These are phyloP conservation scores for Pouteria glomerata DNA, from an alignment of 148 eudicot genomes.

Conservation along the genomic window DNA sequence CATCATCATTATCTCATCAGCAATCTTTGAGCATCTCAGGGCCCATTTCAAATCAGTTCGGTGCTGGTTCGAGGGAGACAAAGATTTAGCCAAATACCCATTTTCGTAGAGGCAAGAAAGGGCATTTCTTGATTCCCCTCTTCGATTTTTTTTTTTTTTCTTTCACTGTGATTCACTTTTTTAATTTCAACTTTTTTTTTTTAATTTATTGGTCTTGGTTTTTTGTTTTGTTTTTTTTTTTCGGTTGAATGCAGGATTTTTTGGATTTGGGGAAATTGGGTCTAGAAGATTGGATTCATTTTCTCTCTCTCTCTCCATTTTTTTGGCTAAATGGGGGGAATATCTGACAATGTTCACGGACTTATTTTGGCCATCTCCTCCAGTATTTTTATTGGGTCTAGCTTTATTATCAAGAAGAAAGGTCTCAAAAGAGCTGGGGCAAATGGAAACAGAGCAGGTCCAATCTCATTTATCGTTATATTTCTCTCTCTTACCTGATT, in stretches of 20 bases:
- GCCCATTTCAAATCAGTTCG: background rate
- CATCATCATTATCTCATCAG: background rate
- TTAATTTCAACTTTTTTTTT: background rate
- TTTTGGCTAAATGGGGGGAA: too few relatives aligned
- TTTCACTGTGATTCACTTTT: background rate
- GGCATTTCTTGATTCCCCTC: background rate
- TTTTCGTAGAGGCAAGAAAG: background rate
- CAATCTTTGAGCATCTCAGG: background rate
- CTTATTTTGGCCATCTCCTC: conserved; percentile 64
- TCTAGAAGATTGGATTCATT: conserved; percentile 1
- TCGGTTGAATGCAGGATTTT: conserved; percentile 7
- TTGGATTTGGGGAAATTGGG: conserved; percentile 6
- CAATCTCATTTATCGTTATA: too few relatives aligned
- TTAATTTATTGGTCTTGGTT: background rate
- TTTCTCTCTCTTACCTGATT: too few relatives aligned
- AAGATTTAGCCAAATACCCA: conserved; percentile 1
- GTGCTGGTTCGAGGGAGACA: background rate
- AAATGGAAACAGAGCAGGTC: conserved; percentile 33
- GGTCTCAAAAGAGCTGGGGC: conserved; percentile 69
- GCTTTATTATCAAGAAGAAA: conserved; percentile 78
- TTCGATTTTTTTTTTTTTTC: background rate
- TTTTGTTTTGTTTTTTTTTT: background rate
- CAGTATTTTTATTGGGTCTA: conserved; percentile 72
- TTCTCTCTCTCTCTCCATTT: background rate
- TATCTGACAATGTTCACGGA: conserved; percentile 9